Percentiles rank a stretch among this genome's conserved stretches.
phyloP scores from a whole-genome alignment of 208 protist species.

The Endotrypanum monterogeii region DNA sequence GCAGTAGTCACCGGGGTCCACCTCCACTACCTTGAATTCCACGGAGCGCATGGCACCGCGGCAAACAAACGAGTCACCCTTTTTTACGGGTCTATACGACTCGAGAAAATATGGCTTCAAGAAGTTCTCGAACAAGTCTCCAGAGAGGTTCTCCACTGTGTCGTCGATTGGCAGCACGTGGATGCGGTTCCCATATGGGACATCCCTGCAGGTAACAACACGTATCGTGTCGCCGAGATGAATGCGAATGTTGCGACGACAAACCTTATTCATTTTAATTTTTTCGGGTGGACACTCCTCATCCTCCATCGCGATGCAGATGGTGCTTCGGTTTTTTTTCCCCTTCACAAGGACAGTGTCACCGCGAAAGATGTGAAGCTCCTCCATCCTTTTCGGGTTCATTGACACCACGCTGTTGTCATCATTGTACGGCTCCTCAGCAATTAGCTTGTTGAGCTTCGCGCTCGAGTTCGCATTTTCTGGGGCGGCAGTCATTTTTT shows the following conservation, averaged over 20 bases:
- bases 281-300: slow-evolving; percentile 94
- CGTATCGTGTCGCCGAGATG: slow-evolving; percentile 98
- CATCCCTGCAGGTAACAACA: slow-evolving; percentile 95
- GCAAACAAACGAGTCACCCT: slow-evolving; percentile 98
- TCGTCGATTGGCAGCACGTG: slow-evolving; percentile 99
- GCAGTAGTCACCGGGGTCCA: slow-evolving; percentile 97
- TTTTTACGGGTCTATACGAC: slow-evolving; percentile 99
- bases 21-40: slow-evolving; percentile 99
- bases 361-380: slow-evolving; percentile 98
- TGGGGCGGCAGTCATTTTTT: slow-evolving; percentile 27
- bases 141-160: slow-evolving; percentile 99
- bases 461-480: slow-evolving; percentile 15
- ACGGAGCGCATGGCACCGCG: slow-evolving; percentile 98
- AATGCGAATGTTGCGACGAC: slow-evolving; percentile 99
- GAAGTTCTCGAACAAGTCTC: slow-evolving; percentile 99
- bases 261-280: slow-evolving; percentile 99
- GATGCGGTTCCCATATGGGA: slow-evolving; percentile 98
- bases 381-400: slow-evolving; percentile 95
- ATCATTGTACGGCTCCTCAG: slow-evolving; percentile 97
- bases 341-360: slow-evolving; percentile 98
- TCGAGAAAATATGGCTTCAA: slow-evolving; percentile 99
- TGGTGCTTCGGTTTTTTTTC: slow-evolving; percentile 97
- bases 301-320: slow-evolving; percentile 97
- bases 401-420: slow-evolving; percentile 98
- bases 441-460: slow-evolving; percentile 96